phyloP scores from a whole-genome alignment of 139 green algal genomes.

The Volvox africanus region DNA sequence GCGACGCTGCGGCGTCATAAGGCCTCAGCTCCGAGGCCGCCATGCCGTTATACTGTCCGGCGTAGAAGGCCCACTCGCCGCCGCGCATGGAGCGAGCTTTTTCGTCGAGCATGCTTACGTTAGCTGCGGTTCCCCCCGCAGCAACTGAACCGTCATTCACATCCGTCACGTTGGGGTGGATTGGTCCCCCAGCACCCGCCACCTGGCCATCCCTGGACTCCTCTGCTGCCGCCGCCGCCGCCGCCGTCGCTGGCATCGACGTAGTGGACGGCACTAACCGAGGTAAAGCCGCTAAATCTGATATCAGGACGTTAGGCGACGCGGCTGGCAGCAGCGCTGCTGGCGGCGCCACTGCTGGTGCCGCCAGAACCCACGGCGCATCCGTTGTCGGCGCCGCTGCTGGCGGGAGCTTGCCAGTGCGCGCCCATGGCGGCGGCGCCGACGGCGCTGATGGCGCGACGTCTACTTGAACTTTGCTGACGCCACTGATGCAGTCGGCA shows the following conservation, averaged over 20 bases:
- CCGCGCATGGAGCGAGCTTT: background rate
- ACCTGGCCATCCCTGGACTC: background rate
- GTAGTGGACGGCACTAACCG: background rate
- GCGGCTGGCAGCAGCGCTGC: background rate
- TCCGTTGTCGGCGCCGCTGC: background rate
- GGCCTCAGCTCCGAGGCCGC: constrained; percentile 15
- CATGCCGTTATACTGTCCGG: constrained; percentile 39
- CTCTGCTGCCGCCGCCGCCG: background rate
- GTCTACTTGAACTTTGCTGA: background rate
- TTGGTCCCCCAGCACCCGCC: no score
- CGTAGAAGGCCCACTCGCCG: constrained; percentile 21
- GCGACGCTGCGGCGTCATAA: background rate
- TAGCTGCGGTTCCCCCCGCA: no score
- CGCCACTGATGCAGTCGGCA: background rate
- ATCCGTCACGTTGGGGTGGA: no score
- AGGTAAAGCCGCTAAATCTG: background rate
- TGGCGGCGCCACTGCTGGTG: background rate
- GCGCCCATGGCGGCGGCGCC: background rate
- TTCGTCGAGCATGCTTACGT: background rate
- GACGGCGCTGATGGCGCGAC: background rate
- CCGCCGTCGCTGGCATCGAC: background rate
- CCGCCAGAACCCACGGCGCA: background rate
- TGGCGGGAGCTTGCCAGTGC: background rate
- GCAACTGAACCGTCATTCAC: no score
- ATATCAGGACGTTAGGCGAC: background rate